phyloP scores from a whole-genome alignment of 1,284 basidiomycete species.

The Agroathelia rolfsii region DNA sequence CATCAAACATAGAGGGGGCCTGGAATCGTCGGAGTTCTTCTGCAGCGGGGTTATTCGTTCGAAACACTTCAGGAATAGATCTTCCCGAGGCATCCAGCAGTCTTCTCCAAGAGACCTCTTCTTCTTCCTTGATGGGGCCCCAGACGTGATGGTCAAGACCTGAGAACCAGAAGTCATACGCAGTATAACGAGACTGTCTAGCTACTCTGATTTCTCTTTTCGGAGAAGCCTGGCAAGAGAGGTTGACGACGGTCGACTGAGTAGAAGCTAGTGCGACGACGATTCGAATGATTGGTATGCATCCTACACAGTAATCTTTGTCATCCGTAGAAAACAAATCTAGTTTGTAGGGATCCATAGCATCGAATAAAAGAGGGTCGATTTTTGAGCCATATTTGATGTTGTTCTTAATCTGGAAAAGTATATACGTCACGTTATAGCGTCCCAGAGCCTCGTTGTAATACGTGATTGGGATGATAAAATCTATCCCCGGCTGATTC shows the following conservation, averaged over 20 bases:
- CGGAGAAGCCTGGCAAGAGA: background rate
- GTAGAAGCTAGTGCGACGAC: conserved; percentile 13
- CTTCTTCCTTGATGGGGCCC: too few relatives aligned
- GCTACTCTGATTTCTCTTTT: conserved; percentile 1
- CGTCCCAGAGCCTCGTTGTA: conserved; percentile 5
- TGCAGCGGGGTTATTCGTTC: too few relatives aligned
- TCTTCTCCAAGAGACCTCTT: too few relatives aligned
- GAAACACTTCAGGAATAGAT: too few relatives aligned
- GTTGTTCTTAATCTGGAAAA: conserved; percentile 21
- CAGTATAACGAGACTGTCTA: too few relatives aligned
- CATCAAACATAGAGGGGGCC: too few relatives aligned
- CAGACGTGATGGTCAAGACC: too few relatives aligned
- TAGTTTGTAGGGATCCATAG: conserved; percentile 14
- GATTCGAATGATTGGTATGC: conserved; percentile 15
- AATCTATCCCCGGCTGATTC: conserved; percentile 15
- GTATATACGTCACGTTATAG: conserved; percentile 15
- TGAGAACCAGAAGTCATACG: conserved; percentile 15
- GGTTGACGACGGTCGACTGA: background rate
- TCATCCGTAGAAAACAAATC: conserved; percentile 10
- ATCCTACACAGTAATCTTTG: too few relatives aligned
- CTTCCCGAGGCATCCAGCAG: too few relatives aligned
- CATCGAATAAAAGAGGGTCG: conserved; percentile 11
- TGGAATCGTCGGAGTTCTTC: too few relatives aligned
- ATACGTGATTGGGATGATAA: conserved; percentile 16
- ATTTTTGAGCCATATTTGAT: too few relatives aligned